Conservation (phyloP, 1,139 yeast genomes). For the Taiozyma sp. region DNA sequence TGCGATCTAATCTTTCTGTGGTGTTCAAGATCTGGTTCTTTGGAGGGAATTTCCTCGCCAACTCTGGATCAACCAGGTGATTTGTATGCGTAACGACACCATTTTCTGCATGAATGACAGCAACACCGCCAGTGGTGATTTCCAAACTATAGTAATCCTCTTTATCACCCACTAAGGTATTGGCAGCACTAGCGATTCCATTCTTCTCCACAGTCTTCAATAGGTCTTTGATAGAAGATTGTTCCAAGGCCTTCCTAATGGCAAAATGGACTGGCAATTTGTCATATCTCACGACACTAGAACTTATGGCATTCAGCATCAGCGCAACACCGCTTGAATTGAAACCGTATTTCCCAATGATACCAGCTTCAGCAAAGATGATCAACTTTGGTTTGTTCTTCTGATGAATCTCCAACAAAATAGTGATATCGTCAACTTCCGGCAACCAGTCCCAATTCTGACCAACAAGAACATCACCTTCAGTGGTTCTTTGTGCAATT, state of each 20-base stretch:
- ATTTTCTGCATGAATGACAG: conserved; percentile 6
- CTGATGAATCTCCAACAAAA: conserved; percentile 17
- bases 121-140: conserved; percentile 14
- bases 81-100: conserved; percentile 19
- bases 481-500: conserved; percentile 9
- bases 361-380: conserved; percentile 22
- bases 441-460: conserved; percentile 26
- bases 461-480: conserved; percentile 13
- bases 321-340: conserved; percentile 17
- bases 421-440: conserved; percentile 14
- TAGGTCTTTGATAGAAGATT: conserved; percentile 25
- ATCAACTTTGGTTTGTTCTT: conserved; percentile 14
- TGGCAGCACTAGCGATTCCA: conserved; percentile 27
- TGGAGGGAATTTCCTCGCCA: conserved; percentile 4
- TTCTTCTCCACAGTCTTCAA: conserved; percentile 14
- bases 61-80: conserved; percentile 12
- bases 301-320: conserved; percentile 19
- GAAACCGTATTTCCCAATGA: conserved; percentile 22
- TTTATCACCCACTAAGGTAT: conserved; percentile 25
- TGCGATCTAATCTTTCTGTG: conserved; percentile 11
- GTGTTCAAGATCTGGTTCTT: conserved; percentile 12
- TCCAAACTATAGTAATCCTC: conserved; percentile 14
- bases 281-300: conserved; percentile 22
- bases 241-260: conserved; percentile 27
- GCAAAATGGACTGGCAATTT: conserved; percentile 31